A percentile compares a stretch with the other conserved stretches of the same genome.
phyloP scores from a whole-genome alignment of 2,329 filamentous ascomycete species.

The Colletotrichum sp. region DNA sequence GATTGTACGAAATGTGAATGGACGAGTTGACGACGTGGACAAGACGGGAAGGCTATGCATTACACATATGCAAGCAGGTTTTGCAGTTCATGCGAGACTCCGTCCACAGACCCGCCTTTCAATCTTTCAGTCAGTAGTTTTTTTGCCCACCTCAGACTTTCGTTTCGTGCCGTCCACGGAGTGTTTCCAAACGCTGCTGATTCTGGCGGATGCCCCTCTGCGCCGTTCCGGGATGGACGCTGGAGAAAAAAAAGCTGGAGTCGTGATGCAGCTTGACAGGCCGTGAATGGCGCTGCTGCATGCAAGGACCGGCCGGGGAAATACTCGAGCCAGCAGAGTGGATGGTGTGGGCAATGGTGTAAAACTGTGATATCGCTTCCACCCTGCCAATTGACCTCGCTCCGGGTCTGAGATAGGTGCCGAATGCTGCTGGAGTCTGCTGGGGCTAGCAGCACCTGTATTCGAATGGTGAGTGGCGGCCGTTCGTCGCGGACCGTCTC shows the following conservation, averaged over 20 bases:
- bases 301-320: slow-evolving; percentile 6
- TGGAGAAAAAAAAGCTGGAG: slow-evolving; percentile 3
- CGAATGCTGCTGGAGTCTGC: not conserved
- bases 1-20: slow-evolving; percentile 19
- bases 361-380: not conserved
- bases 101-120: not conserved
- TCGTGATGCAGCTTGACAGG: slow-evolving; percentile 4
- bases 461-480: not conserved
- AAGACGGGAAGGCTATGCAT: slow-evolving; percentile 13
- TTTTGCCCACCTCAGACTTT: not conserved
- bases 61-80: slow-evolving; percentile 21
- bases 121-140: not conserved
- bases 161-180: not conserved
- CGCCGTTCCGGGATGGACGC: not conserved
- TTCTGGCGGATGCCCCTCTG: not conserved
- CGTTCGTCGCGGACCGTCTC: slow-evolving; percentile 2
- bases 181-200: not conserved
- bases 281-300: not conserved
- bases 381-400: not conserved
- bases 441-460: not conserved
- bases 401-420: not conserved
- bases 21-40: not conserved
- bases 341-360: not conserved
- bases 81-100: slow-evolving; percentile 21
- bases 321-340: not conserved